Evolutionary conservation across 352 stramenopile species (phyloP).

Genomic region (Globisporangium spinosum): DNA sequence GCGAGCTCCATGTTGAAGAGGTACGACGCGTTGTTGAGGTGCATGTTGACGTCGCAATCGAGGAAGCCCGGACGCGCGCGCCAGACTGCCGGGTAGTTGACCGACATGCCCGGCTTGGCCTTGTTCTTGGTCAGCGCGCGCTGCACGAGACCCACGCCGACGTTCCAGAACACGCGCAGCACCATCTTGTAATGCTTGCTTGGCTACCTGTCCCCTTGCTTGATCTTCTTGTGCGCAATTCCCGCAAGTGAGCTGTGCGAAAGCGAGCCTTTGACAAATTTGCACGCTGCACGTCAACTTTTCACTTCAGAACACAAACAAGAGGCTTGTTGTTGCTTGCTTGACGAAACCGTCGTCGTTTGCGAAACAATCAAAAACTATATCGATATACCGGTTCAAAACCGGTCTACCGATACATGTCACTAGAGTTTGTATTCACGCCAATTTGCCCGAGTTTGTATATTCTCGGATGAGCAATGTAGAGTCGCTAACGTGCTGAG

Average conservation of each 20-base stretch:
- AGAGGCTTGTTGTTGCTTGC: neutral
- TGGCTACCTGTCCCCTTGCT: neutral
- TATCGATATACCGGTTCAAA: no score
- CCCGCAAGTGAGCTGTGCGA: neutral
- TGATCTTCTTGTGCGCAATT: neutral
- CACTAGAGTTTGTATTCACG: neutral
- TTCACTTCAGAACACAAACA: constrained; percentile 2
- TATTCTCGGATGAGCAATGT: neutral
- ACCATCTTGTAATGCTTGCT: constrained; percentile 39
- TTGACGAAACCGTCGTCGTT: neutral
- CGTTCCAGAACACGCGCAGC: constrained; percentile 68
- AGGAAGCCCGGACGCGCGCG: constrained; percentile 56
- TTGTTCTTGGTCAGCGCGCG: constrained; percentile 50
- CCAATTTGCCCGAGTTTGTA: neutral
- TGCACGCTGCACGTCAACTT: constrained; percentile 1
- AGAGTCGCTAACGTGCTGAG: neutral
- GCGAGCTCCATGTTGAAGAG: constrained; percentile 85
- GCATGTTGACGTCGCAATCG: constrained; percentile 83
- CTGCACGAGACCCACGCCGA: constrained; percentile 45
- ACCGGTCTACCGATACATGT: no score
- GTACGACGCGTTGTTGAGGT: constrained; percentile 85
- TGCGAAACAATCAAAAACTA: neutral
- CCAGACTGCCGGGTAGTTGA: constrained; percentile 70
- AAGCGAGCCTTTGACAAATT: neutral
- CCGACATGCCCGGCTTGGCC: constrained; percentile 46